Base-by-base conservation (phyloP, 2,329 filamentous ascomycete genomes). In the Diaporthe sp. region DNA sequence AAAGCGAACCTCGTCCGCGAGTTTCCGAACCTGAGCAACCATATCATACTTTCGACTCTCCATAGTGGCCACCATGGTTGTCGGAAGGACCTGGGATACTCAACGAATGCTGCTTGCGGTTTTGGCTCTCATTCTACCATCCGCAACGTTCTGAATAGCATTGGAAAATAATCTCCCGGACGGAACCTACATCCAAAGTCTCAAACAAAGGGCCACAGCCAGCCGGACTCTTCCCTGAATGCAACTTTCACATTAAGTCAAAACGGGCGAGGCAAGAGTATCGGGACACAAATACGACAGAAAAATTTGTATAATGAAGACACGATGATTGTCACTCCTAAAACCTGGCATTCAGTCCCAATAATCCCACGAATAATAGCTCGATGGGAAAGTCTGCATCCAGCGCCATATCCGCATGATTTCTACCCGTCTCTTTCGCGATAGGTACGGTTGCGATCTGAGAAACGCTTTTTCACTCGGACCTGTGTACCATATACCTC, bases 211-310 rank as follows among this genome's bases (percentile, higher is more conserved):
- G 15, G 3, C 37, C 17, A 37, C 31, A 20, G 31, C n/a, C 31
- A 22, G 31, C 34, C 1, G 1, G 4, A 31, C 55, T 37, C 28
- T 17, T 28, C 12, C 7, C 31, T 58, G 15, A 4, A 70, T 44
- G 34, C 53, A 37, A 74, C 42, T 70, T 51, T 47, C n/a, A 58
- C 70, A 17, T 55, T 61, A 22, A 63, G 72, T 25, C 28, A 31
- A 1, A 61, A 74, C 55, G 53, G 61, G 10, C 25, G 9, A 51
- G 8, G 39, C 28, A 42, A 55, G 53, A 25, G 25, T 63, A 20
- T 44, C 44, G 12, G 37, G 44, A n/a, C n/a, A 60, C 25, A 15
- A 60, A 34, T 9, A 22, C 13, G 15, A 57, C 28, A 31, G n/a
- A 31, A 7, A 34, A 10, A 6, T 13, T 22, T 9, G 3, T 31